Evolutionary conservation across 2,329 filamentous ascomycete genomes (phyloP), one percentile per base, ranked within the genome.

Genomic region (Hypoxylon sp.): DNA sequence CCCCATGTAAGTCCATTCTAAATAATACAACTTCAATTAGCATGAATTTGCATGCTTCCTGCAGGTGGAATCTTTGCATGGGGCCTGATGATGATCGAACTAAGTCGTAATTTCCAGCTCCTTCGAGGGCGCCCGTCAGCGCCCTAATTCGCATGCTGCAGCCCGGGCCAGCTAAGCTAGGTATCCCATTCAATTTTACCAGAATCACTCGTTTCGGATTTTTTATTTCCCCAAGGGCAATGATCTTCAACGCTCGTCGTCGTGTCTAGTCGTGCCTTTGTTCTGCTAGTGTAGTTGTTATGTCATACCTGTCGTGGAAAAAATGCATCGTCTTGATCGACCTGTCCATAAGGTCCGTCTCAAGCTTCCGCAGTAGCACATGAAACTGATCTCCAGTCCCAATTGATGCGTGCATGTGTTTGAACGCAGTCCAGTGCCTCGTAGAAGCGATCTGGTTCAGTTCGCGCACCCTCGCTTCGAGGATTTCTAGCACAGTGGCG

Each of bases 391-490:
- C 45, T 3, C 21, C 45, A 1, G 45, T 49, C 11, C 45, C 45
- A 30, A 49, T 25, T 25, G 45, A 49, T 13, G 45, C 45, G 45
- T 49, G 45, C 45, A 49, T 49, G 45, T 49, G 45, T n/a, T 49
- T 49, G 45, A 49, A 41, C 23, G 56, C 56, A 2, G 43, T 30
- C 28, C 43, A 34, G 32, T 59, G 43, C 7, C 34, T 49, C 2
- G 23, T 38, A 25, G 41, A 30, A 14, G 56, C 43, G 11, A 59
- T 34, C 17, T 58, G 25, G 43, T 58, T 38, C 19, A 58, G 10
- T n/a, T 58, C 55, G 34, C 41, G 25, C 17, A 49, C 41, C 25
- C 55, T 21, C 11, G 41, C 28, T 43, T 58, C 55, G 5, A 58
- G 55, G 7, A 49, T 58, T 9, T 58, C 55, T 4, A 58, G 13